phyloP scores from a whole-genome alignment of 2,329 filamentous ascomycete genomes.

The Aphanocladium album region DNA sequence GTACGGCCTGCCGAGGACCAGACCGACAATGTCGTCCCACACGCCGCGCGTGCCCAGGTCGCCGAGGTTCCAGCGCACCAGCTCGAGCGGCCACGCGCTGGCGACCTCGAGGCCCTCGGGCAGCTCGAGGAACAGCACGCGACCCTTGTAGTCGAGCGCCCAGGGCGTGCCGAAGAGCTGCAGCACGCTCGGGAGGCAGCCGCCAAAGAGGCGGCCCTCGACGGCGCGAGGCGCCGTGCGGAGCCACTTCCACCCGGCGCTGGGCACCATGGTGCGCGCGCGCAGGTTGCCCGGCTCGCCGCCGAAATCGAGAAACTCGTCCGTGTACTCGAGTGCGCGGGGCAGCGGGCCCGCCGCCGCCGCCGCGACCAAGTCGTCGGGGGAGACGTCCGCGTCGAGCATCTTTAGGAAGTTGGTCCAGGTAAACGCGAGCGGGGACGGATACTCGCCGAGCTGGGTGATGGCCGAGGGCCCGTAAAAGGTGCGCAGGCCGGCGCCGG shows the following conservation, averaged over 20 bases:
- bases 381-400: slow-evolving; percentile 30
- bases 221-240: slow-evolving; percentile 25
- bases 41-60: slow-evolving; percentile 33
- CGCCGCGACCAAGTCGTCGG: slow-evolving; percentile 21
- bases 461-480: slow-evolving; percentile 38
- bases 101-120: slow-evolving; percentile 21
- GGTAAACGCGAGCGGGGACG: slow-evolving; percentile 22
- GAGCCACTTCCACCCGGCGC: slow-evolving; percentile 33
- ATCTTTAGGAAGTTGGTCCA: slow-evolving; percentile 27
- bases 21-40: slow-evolving; percentile 29
- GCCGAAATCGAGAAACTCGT: slow-evolving; percentile 20
- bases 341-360: slow-evolving; percentile 26
- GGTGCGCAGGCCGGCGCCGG: slow-evolving; percentile 33
- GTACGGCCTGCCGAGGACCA: slow-evolving; percentile 32
- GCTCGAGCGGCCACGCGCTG: slow-evolving; percentile 12
- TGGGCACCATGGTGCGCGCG: slow-evolving; percentile 24
- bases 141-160: slow-evolving; percentile 25
- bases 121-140: slow-evolving; percentile 32
- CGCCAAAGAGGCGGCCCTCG: slow-evolving; percentile 40
- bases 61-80: slow-evolving; percentile 26
- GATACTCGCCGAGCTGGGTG: slow-evolving; percentile 29
- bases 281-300: slow-evolving; percentile 19
- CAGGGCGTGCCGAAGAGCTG: slow-evolving; percentile 26
- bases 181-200: slow-evolving; percentile 30
- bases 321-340: slow-evolving; percentile 28